Conservation (phyloP, 2,329 filamentous ascomycete species). For the Fusarium musae region DNA sequence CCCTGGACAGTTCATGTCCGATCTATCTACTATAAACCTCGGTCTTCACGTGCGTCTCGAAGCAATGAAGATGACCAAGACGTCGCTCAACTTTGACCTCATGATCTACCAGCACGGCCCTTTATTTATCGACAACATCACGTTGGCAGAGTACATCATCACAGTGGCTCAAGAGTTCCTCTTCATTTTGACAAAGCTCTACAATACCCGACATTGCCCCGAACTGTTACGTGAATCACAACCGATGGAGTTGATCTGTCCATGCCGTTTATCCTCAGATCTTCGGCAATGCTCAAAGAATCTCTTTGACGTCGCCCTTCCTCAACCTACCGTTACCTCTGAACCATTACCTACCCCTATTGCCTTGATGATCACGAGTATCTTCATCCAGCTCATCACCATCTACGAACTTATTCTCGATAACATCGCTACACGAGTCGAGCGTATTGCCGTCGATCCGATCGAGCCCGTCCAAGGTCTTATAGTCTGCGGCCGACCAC, state of each 20-base stretch:
- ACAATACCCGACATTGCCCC: accelerated
- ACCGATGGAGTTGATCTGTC: background rate
- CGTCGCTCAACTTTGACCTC: background rate
- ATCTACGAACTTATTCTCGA: background rate
- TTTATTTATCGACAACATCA: background rate
- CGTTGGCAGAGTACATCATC: background rate
- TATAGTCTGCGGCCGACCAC: accelerated
- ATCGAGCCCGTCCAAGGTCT: background rate
- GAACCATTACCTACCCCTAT: background rate
- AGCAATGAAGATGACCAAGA: background rate
- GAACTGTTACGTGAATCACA: accelerated
- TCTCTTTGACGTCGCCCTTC: accelerated
- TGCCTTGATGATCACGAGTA: background rate
- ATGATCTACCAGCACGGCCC: background rate
- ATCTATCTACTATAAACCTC: background rate
- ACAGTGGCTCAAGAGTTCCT: background rate
- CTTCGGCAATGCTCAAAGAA: background rate
- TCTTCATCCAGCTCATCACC: background rate
- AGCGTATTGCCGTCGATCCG: background rate
- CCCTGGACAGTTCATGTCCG: background rate
- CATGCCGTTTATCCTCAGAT: background rate
- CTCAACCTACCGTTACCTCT: background rate
- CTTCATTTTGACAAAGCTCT: background rate
- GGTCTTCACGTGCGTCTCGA: background rate
- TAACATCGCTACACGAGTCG: background rate